Conservation (phyloP, 1,284 basidiomycete species). For the Pseudozyma sp. region DNA sequence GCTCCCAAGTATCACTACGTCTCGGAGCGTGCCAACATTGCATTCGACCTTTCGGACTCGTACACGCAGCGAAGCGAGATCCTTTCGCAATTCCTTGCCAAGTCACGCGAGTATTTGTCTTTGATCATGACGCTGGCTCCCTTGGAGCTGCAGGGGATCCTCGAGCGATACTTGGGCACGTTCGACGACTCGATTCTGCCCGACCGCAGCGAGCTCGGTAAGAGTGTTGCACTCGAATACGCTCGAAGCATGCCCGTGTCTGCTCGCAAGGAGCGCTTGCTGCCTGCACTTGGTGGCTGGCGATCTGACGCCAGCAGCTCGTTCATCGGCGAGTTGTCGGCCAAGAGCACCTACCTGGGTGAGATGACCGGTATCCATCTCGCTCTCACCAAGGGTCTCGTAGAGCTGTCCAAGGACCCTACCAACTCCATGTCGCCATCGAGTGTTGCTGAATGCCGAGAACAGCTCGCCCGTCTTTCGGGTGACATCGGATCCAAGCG, state of each 20-base stretch:
- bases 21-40: slow-evolving; percentile 80
- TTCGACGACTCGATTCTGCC: slow-evolving; percentile 52
- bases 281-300: slow-evolving; percentile 68
- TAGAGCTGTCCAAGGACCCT: slow-evolving; percentile 76
- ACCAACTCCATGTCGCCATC: slow-evolving; percentile 72
- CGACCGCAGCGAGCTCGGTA: slow-evolving; percentile 60
- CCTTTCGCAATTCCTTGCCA: slow-evolving; percentile 78
- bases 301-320: slow-evolving; percentile 63
- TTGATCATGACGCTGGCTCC: slow-evolving; percentile 87
- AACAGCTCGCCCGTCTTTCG: slow-evolving; percentile 78
- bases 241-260: slow-evolving; percentile 58
- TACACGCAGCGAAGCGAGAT: slow-evolving; percentile 88
- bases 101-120: slow-evolving; percentile 85
- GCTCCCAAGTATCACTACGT: slow-evolving; percentile 86
- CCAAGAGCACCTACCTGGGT: slow-evolving; percentile 71
- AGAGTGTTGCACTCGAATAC: slow-evolving; percentile 64
- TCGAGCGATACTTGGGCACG: slow-evolving; percentile 75
- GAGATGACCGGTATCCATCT: slow-evolving; percentile 85
- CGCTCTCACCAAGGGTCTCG: slow-evolving; percentile 72
- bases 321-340: slow-evolving; percentile 60
- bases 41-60: slow-evolving; percentile 85
- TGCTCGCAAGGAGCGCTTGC: slow-evolving; percentile 49
- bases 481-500: slow-evolving; percentile 70
- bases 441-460: slow-evolving; percentile 78
- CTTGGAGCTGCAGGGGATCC: slow-evolving; percentile 88